phyloP scores from a whole-genome alignment of 2,329 filamentous ascomycete species.

The Colletotrichum tanaceti region DNA sequence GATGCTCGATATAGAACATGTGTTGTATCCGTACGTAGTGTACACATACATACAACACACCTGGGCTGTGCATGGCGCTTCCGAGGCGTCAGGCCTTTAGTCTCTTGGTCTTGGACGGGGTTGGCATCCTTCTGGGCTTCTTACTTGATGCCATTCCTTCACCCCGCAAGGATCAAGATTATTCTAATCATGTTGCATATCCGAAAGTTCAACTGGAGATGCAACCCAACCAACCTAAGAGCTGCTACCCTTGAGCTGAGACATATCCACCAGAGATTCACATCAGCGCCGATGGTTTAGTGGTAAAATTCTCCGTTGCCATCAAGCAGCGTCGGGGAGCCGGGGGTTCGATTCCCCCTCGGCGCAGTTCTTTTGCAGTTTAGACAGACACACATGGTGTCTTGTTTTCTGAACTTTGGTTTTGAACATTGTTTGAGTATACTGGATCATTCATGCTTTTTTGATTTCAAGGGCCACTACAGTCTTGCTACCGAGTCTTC shows the following conservation, averaged over 20 bases:
- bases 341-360: constrained; percentile 39
- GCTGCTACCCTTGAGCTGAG: accelerated
- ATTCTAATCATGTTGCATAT: not conserved
- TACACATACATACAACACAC: no score
- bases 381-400: no score
- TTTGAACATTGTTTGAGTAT: no score
- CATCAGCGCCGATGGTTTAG: constrained; percentile 38
- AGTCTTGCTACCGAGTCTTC: constrained; percentile 24
- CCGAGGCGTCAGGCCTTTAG: constrained; percentile 5
- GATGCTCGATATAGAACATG: constrained; percentile 23
- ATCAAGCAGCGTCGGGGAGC: constrained; percentile 37
- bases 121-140: constrained; percentile 3
- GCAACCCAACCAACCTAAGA: not conserved
- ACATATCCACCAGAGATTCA: not conserved
- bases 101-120: not conserved
- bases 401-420: no score
- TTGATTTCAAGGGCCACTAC: no score
- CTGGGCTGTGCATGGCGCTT: constrained; percentile 23
- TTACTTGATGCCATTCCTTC: not conserved
- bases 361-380: constrained; percentile 21
- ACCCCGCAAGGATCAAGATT: no score
- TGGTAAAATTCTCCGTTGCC: constrained; percentile 40
- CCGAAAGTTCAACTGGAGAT: no score
- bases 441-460: no score
- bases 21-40: no score